Conservation (phyloP, 2,329 filamentous ascomycete species). For the Reticulascus tulasneorum region DNA sequence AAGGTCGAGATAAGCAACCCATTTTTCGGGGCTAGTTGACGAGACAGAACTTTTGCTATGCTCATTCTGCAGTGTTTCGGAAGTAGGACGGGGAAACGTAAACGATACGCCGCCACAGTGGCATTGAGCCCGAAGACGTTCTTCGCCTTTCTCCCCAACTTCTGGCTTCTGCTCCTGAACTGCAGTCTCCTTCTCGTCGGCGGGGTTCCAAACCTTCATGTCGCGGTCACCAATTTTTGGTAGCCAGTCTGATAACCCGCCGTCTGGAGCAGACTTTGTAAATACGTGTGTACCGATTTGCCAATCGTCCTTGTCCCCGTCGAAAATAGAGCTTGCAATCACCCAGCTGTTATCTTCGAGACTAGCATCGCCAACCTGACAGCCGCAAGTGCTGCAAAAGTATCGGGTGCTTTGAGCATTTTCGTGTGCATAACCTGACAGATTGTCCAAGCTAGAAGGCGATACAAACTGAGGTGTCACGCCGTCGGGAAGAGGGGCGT, state of each 20-base stretch:
- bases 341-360: constrained; percentile 30
- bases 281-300: constrained; percentile 31
- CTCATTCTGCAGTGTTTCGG: constrained; percentile 23
- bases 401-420: constrained; percentile 27
- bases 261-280: constrained; percentile 30
- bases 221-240: constrained; percentile 24
- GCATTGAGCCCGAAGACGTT: constrained; percentile 39
- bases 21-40: constrained; percentile 33
- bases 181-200: constrained; percentile 20
- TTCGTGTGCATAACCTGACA: constrained; percentile 32
- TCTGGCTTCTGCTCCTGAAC: constrained; percentile 23
- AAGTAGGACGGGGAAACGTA: constrained; percentile 35
- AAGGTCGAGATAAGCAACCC: constrained; percentile 36
- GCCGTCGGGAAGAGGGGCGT: constrained; percentile 30
- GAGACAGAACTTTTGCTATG: constrained; percentile 29
- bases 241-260: constrained; percentile 32
- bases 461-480: constrained; percentile 33
- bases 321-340: constrained; percentile 35
- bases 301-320: constrained; percentile 26
- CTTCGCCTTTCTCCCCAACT: constrained; percentile 28
- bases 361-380: constrained; percentile 36
- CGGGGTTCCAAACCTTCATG: constrained; percentile 32
- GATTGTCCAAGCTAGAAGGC: constrained; percentile 30
- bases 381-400: constrained; percentile 44
- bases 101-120: constrained; percentile 45